These are phyloP conservation scores for Ramalina peruviana DNA, from an alignment of 495 filamentous ascomycete genomes.

Conservation along the genomic window DNA sequence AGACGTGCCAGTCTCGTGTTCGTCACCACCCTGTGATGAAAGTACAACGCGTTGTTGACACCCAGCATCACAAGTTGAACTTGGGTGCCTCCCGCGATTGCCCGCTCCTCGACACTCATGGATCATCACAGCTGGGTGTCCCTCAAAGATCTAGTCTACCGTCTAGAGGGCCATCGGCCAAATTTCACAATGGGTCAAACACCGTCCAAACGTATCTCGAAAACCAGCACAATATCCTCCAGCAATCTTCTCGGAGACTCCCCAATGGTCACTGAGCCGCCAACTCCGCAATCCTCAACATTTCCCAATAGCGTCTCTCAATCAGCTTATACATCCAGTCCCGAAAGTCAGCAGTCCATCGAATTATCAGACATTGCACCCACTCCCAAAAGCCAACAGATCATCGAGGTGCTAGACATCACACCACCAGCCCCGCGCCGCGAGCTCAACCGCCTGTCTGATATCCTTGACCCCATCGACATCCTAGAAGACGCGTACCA, in stretches of 20 bases:
- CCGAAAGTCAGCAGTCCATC: neutral
- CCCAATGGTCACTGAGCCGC: neutral
- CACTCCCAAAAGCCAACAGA: no score
- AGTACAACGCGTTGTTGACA: no score
- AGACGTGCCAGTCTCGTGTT: no score
- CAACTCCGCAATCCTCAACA: no score
- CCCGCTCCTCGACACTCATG: neutral
- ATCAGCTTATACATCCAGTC: neutral
- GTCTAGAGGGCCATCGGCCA: no score
- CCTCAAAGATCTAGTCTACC: neutral
- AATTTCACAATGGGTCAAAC: conserved; percentile 2
- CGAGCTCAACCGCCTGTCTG: conserved; percentile 17
- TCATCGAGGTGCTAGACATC: neutral
- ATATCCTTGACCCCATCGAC: conserved; percentile 21
- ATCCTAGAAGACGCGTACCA: conserved; percentile 7
- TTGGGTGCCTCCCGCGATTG: no score
- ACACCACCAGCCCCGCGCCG: conserved; percentile 17
- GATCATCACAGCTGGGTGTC: neutral
- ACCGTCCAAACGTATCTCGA: conserved; percentile 3
- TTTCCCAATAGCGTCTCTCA: neutral
- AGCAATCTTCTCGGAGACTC: neutral
- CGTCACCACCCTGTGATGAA: no score
- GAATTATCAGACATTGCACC: no score
- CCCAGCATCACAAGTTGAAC: no score
- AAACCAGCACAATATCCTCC: conserved; percentile 1